These are phyloP conservation scores for Cylindrotheca closterium DNA, from an alignment of 108 stramenopile species.

Conservation along the genomic window DNA sequence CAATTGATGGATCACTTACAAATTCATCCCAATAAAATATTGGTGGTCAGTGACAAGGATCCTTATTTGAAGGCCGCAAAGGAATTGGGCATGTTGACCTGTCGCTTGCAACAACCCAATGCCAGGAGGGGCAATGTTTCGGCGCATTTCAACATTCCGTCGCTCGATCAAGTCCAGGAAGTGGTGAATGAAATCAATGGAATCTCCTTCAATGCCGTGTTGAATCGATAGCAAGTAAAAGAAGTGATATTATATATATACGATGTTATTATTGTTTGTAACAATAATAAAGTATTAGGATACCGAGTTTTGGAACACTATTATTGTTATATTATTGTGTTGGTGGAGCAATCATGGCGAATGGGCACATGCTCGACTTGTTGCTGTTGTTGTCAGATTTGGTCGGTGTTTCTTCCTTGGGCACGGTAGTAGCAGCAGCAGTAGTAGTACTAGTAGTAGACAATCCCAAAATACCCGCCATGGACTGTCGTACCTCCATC, in stretches of 20 bases:
- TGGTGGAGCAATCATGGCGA: constrained; percentile 61
- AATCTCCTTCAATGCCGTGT: constrained; percentile 74
- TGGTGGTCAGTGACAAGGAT: constrained; percentile 80
- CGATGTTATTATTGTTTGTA: too few species aligned
- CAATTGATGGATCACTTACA: constrained; percentile 31
- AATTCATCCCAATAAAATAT: constrained; percentile 39
- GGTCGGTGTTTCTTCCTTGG: neutral
- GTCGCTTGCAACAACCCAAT: constrained; percentile 58
- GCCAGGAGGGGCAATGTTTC: constrained; percentile 71
- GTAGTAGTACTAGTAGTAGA: too few species aligned
- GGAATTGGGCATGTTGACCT: constrained; percentile 72
- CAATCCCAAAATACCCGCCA: constrained; percentile 15
- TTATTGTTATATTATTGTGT: neutral
- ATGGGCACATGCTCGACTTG: constrained; percentile 42
- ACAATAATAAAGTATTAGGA: too few species aligned
- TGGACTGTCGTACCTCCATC: constrained; percentile 26
- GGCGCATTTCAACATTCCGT: constrained; percentile 63
- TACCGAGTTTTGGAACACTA: too few species aligned
- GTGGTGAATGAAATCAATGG: constrained; percentile 86
- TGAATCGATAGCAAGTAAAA: constrained; percentile 28
- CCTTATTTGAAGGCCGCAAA: constrained; percentile 70
- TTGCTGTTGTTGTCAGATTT: neutral
- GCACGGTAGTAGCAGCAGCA: neutral
- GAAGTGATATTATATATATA: neutral
- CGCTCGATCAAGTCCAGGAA: constrained; percentile 60